Evolutionary conservation across 164 flowering plant genomes (phyloP), one percentile per base, ranked within the genome.

Genomic region (Vitis rupestris): DNA sequence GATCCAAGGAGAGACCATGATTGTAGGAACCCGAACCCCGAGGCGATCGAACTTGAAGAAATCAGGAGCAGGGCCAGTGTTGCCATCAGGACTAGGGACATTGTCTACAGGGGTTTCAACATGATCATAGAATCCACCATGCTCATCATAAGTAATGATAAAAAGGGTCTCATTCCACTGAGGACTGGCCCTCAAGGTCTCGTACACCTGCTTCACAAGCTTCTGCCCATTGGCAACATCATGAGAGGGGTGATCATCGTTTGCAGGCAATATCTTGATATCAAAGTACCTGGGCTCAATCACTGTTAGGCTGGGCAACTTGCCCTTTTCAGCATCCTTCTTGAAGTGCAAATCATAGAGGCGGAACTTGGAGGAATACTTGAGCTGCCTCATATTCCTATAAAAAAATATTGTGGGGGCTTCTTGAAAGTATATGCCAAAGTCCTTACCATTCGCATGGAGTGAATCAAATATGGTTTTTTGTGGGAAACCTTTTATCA

Each of bases 1-100:
- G 80, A 92, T 92, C 99, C 99, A 94, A 75, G 99, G 99, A 52
- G 99, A 94, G 65, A 90, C 90, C 97, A 94, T 91, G 61, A 92
- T 88, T 1, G 95, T 91, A 0, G 97, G 99, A 29, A 94, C 96
- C 3, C 98, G 94, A 78, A 92, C 98, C 4, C 98, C 98, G 37
- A 94, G 84, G 63, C 97, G 66, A 78, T 92, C 95, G 63, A 92
- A 94, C 83, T 86, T 90, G 74, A 94, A 94, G 85, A 86, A 91
- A 74, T 9, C 74, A 12, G 98, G 98, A 12, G 94, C 82, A 67
- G 95, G 93, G 6, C 98, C 95, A 0, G 83, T 85, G 61, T 83
- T 91, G 2, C 95, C 99, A 83, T 94, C 99, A 0, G 99, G 99
- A 67, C 58, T 92, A 1, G 99, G 99, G 17, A 94, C 85, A 78